Base-by-base conservation (phyloP, 345 rosid species). In the Arabidopsis arenosa region DNA sequence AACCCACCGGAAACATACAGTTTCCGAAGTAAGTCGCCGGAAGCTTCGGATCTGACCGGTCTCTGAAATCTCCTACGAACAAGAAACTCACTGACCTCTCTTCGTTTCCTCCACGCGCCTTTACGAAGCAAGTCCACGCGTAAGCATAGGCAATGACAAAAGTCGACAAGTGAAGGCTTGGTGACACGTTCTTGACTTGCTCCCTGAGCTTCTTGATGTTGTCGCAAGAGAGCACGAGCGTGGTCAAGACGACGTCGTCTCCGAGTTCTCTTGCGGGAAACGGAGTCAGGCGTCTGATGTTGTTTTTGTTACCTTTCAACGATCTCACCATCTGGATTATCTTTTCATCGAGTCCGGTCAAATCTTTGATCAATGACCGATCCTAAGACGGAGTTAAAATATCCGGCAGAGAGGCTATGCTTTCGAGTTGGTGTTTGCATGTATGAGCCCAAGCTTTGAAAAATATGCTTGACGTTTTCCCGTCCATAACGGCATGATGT, bases 101-200 rank as follows among this genome's bases (percentile, higher is more conserved):
- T 2, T 3, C 30, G 0, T 40, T 17, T 23, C 63, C 80, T 7
- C 15, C 75, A 28, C 66, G 69, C 0, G 86, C 76, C 72, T 65
- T 79, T 13, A 68, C 81, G 3, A 63, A 3, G 39, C 82, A 82
- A 0, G 53, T 72, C n/a, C 68, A 62, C n/a, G 18, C 35, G 36
- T 84, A 77, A 0, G 90, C 79, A 28, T 36, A 69, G 0, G 76
- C 66, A 3, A 86, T 32, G 7, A 78, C 85, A 36, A 82, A 84
- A 11, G 70, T 70, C 0, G 86, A 86, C 18, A 80, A 36, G 45
- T 67, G 75, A n/a, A 63, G 56, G 7, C 23, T 39, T 35, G 3
- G 17, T 5, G 14, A 79, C 68, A 37, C 28, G 72, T 12, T 75
- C 55, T 15, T 40, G n/a, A 81, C 79, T 35, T 17, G 75, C 10